These are phyloP conservation scores for Saccharum hybrid DNA, from an alignment of 202 grass and related monocot species.

Conservation along the genomic window DNA sequence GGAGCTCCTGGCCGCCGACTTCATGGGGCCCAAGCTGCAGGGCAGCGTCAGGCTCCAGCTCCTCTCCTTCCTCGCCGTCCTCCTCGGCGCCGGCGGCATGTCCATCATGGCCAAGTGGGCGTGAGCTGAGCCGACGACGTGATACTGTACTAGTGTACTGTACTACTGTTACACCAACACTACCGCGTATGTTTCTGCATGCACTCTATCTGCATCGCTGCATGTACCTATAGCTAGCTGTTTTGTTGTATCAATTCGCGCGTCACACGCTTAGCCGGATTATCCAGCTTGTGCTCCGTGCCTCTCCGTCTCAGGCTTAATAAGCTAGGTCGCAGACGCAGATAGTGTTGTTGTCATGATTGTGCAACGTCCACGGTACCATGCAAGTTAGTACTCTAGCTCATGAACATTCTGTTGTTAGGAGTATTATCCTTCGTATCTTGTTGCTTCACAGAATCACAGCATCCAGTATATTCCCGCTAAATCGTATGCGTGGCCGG, in stretches of 20 bases:
- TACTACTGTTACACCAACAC: background rate
- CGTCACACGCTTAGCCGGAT: too few species aligned
- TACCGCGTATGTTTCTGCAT: too few species aligned
- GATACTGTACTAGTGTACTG: background rate
- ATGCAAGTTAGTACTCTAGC: too few species aligned
- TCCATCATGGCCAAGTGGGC: slow-evolving; percentile 93
- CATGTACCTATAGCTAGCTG: background rate
- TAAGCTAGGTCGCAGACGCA: background rate
- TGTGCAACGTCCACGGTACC: background rate
- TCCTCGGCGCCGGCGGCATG: slow-evolving; percentile 82
- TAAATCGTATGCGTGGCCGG: too few species aligned
- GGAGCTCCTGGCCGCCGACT: slow-evolving; percentile 76
- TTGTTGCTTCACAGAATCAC: too few species aligned
- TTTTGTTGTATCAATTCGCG: background rate
- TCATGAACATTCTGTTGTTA: too few species aligned
- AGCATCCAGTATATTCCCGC: too few species aligned
- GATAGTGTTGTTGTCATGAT: background rate
- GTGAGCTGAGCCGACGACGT: background rate
- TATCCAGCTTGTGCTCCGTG: background rate
- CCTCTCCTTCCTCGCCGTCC: slow-evolving; percentile 52
- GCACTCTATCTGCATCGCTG: background rate
- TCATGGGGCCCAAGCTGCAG: slow-evolving; percentile 85
- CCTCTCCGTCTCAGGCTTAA: too few species aligned
- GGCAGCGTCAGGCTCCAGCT: slow-evolving; percentile 65
- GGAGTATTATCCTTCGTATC: too few species aligned